Percentiles rank a stretch among this genome's conserved stretches.
These are phyloP conservation scores for Wallacemonas rigidus DNA, from an alignment of 208 protist genomes.

Conservation along the genomic window DNA sequence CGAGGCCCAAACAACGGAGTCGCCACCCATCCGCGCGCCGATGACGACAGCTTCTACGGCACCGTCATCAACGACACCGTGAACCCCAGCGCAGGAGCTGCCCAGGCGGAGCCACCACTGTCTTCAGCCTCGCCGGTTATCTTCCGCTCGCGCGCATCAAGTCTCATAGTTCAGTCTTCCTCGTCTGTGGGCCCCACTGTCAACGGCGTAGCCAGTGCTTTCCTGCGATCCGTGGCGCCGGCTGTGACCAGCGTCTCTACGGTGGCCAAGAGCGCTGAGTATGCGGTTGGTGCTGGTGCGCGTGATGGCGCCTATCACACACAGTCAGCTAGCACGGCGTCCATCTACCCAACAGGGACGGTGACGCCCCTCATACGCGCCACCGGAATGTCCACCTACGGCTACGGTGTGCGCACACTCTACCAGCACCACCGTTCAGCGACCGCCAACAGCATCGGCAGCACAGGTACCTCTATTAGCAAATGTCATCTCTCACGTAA, in stretches of 20 bases:
- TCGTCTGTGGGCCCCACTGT: background rate
- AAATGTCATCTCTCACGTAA: constrained; percentile 37
- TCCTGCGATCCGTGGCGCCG: too few relatives aligned
- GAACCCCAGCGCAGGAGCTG: background rate
- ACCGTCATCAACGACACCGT: background rate
- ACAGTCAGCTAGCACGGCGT: background rate
- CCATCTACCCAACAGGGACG: background rate
- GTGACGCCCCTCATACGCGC: background rate
- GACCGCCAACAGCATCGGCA: constrained; percentile 12
- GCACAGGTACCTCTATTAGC: constrained; percentile 23
- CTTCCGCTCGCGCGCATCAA: background rate
- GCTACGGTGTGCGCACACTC: background rate
- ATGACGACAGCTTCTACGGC: constrained; percentile 1
- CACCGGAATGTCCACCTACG: background rate
- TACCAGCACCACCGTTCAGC: constrained; percentile 1
- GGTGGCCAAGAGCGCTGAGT: too few relatives aligned
- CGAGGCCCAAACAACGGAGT: background rate
- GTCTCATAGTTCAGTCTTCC: background rate
- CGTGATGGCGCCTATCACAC: too few relatives aligned
- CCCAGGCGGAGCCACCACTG: background rate
- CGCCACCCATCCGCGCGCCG: background rate
- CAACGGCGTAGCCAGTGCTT: too few relatives aligned
- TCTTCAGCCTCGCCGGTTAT: background rate
- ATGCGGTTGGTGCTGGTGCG: too few relatives aligned
- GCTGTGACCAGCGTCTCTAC: too few relatives aligned